Evolutionary conservation across 202 grass and related monocot genomes (phyloP).

Genomic region (Brachypodium distachyon): DNA sequence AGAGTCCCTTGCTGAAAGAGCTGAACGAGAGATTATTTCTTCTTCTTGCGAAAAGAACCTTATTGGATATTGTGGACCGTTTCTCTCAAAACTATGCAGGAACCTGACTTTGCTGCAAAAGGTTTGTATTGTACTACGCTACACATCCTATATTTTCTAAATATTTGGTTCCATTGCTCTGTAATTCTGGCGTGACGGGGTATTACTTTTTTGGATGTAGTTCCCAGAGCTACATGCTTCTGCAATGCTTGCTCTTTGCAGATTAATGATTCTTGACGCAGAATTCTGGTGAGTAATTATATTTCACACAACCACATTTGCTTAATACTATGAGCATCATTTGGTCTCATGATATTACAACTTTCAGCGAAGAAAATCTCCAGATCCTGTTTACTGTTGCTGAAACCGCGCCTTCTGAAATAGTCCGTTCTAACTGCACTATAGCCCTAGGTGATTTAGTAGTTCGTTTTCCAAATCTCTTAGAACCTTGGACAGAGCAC

Average conservation of each 20-base stretch:
- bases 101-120: conserved; percentile 79
- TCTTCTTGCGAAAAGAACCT: conserved; percentile 59
- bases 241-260: conserved; percentile 92
- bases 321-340: not conserved
- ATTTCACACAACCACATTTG: not conserved
- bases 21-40: conserved; percentile 87
- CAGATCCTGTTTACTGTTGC: conserved; percentile 87
- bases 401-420: conserved; percentile 59
- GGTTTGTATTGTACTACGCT: conserved; percentile 30
- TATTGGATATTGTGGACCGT: conserved; percentile 77
- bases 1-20: conserved; percentile 71
- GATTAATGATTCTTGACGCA: conserved; percentile 83
- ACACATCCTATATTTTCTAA: conserved; percentile 9
- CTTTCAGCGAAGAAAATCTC: conserved; percentile 89
- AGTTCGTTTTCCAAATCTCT: conserved; percentile 90
- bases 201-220: conserved; percentile 31
- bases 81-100: conserved; percentile 78
- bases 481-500: conserved; percentile 92
- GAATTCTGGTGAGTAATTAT: conserved; percentile 63
- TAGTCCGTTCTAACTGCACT: conserved; percentile 87
- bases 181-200: not conserved
- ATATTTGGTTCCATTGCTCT: not conserved
- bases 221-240: conserved; percentile 80
- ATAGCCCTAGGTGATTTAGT: conserved; percentile 83
- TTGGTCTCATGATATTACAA: not conserved